Base-by-base conservation (phyloP, 1,284 basidiomycete genomes). In the Megacollybia platyphylla region DNA sequence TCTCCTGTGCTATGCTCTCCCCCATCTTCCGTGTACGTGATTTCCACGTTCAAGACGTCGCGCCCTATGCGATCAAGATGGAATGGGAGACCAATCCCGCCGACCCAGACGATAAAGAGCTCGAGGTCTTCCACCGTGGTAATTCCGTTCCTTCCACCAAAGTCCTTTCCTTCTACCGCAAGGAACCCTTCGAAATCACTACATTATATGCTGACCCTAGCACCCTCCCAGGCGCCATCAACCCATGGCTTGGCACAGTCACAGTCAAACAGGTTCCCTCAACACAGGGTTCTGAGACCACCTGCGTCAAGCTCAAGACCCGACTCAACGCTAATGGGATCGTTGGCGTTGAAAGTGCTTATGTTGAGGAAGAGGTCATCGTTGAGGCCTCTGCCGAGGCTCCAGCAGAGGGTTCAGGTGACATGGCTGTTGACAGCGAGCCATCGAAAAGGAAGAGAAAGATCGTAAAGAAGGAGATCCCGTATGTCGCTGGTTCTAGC, bases 21-120 rank as follows among this genome's bases (percentile, higher is more conserved):
- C 92, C 92, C 54, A 81, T 92, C 47, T 96, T 96, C 86, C 86
- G 88, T 52, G 91, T 96, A 42, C 82, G 90, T 52, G 90, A 96
- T 49, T 96, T 96, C 69, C 70, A 77, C 57, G 71, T 91, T 48
- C 75, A 79, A 60, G 91, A 97, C 60, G 79, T 88, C 61, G 73
- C 79, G 45, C 70, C 77, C 40, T 94, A 88, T 70, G 76, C 88
- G 20, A 80, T 96, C 74, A 89, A 85, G 62, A 79, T 92, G 45
- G 72, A 76, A 45, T 34, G 31, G 31, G 11, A 11, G 36, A 70
- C 74, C 34, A 68, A 76, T 44, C 71, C 77, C 39, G 67, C 75
- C 5, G 88, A 88, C 54, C 73, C 78, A 0, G 87, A 91, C 48
- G 89, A 93, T 58, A 88, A 83, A 28, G 85, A 90, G 58, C 76